Base-by-base conservation (phyloP, 257 asterid genomes). In the Plantago ovata region DNA sequence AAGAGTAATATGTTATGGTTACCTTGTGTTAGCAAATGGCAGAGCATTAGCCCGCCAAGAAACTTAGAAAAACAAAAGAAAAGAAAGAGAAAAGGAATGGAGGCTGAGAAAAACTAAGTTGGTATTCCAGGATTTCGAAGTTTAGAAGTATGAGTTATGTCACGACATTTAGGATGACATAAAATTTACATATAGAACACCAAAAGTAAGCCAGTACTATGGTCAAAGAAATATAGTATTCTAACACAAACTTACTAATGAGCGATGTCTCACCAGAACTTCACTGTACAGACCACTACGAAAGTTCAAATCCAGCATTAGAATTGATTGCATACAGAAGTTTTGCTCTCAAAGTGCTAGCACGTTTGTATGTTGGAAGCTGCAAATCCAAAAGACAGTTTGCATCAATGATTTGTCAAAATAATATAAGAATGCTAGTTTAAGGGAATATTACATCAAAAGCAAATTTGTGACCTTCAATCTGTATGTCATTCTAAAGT, bases 341-440 rank as follows among this genome's bases (percentile, higher is more conserved):
- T 55, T 92, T 92, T 47, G 84, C 91, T 75, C 91, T 86, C 86
- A 88, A 69, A 55, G 95, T 92, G 81, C 82, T 71, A 28, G 76
- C 56, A 28, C 98, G 97, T 59, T 77, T 88, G 83, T 92, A 92
- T 24, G 98, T 88, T 12, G 98, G 97, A 58, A 92, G 97, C 98
- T 92, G 95, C 52, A 68, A 56, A 48, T 36, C 45, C 45, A 56
- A 38, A 48, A 62, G 36, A 73, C 32, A 32, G 51, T 33, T 43
- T 40, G 40, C 13, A 62, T 57, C 36, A 61, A 51, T 18, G 32
- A 48, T 44, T 28, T 13, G 13, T 12, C 22, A 40, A 39, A 20
- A 47, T 58, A 53, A 46, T 38, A 18, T 6, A 63, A 44, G 52
- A n/a, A 51, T 43, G 21, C 13, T 42, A 9, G 41, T 18, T 38